A percentile compares a stretch with the other conserved stretches of the same genome.
These are phyloP conservation scores for Dendrobium catenatum DNA, from an alignment of 106 monocot genomes.

Conservation along the genomic window DNA sequence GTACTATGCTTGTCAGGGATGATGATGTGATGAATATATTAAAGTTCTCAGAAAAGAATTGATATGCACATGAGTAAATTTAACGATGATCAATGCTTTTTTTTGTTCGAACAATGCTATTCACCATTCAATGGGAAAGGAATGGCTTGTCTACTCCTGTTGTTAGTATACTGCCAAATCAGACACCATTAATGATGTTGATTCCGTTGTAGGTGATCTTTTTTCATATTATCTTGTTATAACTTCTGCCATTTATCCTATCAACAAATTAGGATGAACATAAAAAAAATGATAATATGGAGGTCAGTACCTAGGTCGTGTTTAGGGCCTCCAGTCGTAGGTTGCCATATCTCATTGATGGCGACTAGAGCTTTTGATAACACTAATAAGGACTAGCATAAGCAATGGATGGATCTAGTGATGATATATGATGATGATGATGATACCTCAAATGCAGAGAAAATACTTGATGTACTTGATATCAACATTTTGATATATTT, in stretches of 20 bases:
- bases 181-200: background rate
- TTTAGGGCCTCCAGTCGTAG: background rate
- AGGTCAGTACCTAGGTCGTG: background rate
- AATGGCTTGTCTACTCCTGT: background rate
- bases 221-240: background rate
- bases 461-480: background rate
- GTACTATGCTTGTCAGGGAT: too few species aligned
- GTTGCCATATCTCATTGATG: background rate
- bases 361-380: background rate
- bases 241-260: background rate
- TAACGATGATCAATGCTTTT: background rate
- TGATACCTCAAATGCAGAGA: background rate
- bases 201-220: background rate
- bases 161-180: background rate
- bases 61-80: too few species aligned
- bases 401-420: background rate
- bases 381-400: background rate
- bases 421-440: background rate
- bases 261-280: background rate
- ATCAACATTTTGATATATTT: background rate
- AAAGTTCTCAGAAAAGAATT: too few species aligned
- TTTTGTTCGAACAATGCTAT: background rate
- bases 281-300: background rate
- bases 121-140: background rate
- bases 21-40: too few species aligned